Percentiles rank a stretch among this genome's conserved stretches.
Conservation (phyloP, 805 yeast genomes). For the Kregervanrija delftensis region DNA sequence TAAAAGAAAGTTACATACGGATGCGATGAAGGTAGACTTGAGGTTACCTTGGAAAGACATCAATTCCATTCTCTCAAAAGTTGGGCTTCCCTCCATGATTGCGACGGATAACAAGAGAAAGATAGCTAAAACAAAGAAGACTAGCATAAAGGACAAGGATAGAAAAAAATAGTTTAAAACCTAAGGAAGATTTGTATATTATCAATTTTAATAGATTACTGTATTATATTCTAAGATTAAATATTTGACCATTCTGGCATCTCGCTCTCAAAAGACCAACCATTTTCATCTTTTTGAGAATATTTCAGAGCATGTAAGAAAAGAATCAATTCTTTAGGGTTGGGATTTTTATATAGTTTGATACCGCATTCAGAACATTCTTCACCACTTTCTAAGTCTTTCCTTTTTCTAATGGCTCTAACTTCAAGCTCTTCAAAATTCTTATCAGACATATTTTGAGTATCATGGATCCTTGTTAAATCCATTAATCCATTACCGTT, state of each 20-base stretch:
- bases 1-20: constrained; percentile 1
- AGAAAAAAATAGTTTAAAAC: no score
- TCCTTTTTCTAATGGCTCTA: constrained; percentile 5
- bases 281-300: constrained; percentile 18
- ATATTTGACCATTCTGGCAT: constrained; percentile 43
- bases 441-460: background rate
- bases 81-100: no score
- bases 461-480: background rate
- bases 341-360: constrained; percentile 26
- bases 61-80: background rate
- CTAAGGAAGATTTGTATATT: no score
- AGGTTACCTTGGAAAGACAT: constrained; percentile 17
- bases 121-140: no score
- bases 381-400: constrained; percentile 4
- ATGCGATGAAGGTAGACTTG: constrained; percentile 6
- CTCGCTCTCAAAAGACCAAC: constrained; percentile 34
- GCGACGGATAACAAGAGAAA: no score
- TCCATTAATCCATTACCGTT: constrained; percentile 8
- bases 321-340: constrained; percentile 27
- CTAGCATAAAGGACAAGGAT: no score
- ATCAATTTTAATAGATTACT: no score
- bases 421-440: constrained; percentile 2
- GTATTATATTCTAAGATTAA: constrained; percentile 1
- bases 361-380: constrained; percentile 31
- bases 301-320: constrained; percentile 45